Conservation (phyloP, 176 grass and related monocot species). For the Ensete ventricosum region DNA sequence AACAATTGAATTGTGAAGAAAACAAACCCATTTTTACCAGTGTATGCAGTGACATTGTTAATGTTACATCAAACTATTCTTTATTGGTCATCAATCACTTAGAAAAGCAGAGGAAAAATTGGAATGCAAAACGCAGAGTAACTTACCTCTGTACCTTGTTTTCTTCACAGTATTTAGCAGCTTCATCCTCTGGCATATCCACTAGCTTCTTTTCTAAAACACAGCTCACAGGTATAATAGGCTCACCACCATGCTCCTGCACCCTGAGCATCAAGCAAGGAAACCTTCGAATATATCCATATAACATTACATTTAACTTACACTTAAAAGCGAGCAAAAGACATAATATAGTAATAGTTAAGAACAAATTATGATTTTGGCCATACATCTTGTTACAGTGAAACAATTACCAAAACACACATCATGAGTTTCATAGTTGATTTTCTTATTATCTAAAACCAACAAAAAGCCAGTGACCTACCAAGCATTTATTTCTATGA, state of each 20-base stretch:
- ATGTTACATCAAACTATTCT: neutral
- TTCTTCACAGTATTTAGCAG: conserved; percentile 88
- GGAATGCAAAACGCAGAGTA: neutral
- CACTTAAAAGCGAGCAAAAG: too few relatives aligned
- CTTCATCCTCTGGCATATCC: conserved; percentile 96
- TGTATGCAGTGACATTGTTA: too few relatives aligned
- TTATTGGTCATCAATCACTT: neutral
- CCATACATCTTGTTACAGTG: too few relatives aligned
- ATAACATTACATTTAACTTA: too few relatives aligned
- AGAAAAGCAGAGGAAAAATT: neutral
- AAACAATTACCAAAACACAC: neutral
- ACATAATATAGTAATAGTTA: too few relatives aligned
- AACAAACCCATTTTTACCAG: too few relatives aligned
- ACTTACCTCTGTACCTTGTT: conserved; percentile 67
- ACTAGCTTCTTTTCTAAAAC: conserved; percentile 71
- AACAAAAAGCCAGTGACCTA: too few relatives aligned
- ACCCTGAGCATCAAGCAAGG: conserved; percentile 35
- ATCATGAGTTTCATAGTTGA: neutral
- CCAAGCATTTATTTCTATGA: too few relatives aligned
- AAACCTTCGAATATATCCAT: neutral
- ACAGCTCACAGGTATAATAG: conserved; percentile 92
- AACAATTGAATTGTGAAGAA: too few relatives aligned
- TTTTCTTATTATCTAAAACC: neutral
- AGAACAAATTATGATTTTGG: too few relatives aligned
- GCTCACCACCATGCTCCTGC: conserved; percentile 85